Conservation (phyloP, 805 yeast genomes). For the Metschnikowia bowlesiae region DNA sequence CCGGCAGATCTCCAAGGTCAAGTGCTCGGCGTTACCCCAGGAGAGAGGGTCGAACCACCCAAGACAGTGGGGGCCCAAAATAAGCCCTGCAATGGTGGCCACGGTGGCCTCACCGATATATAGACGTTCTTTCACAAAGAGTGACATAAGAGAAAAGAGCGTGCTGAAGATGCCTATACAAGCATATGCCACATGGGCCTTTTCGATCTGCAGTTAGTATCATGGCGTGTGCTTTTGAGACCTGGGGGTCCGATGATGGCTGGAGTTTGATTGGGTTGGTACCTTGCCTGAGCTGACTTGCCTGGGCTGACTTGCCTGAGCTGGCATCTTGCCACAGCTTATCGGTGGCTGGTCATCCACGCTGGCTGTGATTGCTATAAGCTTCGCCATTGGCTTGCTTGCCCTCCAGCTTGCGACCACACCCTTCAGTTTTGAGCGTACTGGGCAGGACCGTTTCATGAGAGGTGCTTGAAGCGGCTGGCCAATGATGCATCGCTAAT, state of each 20-base stretch:
- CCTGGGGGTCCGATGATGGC: not conserved
- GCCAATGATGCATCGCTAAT: too few relatives aligned
- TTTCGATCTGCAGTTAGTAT: slow-evolving; percentile 35
- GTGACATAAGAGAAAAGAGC: slow-evolving; percentile 73
- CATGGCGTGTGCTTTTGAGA: not conserved
- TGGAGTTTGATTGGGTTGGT: too few relatives aligned
- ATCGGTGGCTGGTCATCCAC: too few relatives aligned
- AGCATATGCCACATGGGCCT: slow-evolving; percentile 84
- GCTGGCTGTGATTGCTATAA: too few relatives aligned
- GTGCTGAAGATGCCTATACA: slow-evolving; percentile 80
- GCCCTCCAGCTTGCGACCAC: too few relatives aligned
- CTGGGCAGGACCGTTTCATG: too few relatives aligned
- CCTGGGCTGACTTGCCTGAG: too few relatives aligned
- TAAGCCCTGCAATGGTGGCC: slow-evolving; percentile 79
- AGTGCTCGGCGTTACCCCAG: slow-evolving; percentile 83
- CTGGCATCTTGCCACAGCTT: too few relatives aligned
- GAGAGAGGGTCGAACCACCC: slow-evolving; percentile 76
- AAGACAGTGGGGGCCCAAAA: slow-evolving; percentile 83
- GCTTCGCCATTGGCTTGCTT: too few relatives aligned
- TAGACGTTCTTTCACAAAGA: slow-evolving; percentile 75
- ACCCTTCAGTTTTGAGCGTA: too few relatives aligned
- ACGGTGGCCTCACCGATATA: slow-evolving; percentile 91
- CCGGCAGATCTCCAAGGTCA: slow-evolving; percentile 80
- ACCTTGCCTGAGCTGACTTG: too few relatives aligned
- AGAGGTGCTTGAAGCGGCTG: too few relatives aligned